These are phyloP conservation scores for Lachancea dasiensis DNA, from an alignment of 805 yeast species.

Conservation along the genomic window DNA sequence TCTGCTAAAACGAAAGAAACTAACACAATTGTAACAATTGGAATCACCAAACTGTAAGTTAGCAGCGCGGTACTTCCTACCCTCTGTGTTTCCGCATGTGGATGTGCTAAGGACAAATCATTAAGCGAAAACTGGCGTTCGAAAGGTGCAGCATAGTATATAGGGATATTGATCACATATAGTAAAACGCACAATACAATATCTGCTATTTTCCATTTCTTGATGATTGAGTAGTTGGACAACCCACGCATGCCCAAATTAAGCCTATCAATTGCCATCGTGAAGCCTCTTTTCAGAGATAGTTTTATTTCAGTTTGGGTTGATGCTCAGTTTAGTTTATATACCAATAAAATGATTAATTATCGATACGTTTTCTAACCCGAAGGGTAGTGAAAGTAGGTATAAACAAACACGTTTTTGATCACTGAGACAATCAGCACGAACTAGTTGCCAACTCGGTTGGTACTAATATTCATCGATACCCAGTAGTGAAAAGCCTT, in stretches of 20 bases:
- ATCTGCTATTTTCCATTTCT: conserved; percentile 39
- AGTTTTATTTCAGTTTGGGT: not conserved
- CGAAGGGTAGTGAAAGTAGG: not conserved
- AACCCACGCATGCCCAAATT: conserved; percentile 18
- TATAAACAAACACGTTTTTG: no score
- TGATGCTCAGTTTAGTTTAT: no score
- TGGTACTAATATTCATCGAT: no score
- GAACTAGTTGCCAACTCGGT: no score
- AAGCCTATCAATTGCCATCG: conserved; percentile 22
- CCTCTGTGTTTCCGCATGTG: conserved; percentile 68
- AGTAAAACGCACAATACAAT: conserved; percentile 29
- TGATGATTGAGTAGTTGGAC: conserved; percentile 17
- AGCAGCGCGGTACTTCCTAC: conserved; percentile 55
- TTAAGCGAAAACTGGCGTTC: conserved; percentile 71
- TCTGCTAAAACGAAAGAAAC: conserved; percentile 32
- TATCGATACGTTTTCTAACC: not conserved
- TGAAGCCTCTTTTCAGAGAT: not conserved
- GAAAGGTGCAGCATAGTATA: conserved; percentile 48
- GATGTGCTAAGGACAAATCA: conserved; percentile 76
- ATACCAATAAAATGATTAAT: no score
- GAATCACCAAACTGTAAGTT: conserved; percentile 47
- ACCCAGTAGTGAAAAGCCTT: no score
- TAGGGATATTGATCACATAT: conserved; percentile 30
- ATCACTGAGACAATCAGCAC: no score
- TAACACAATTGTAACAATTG: conserved; percentile 37